These are phyloP conservation scores for Lentinus polychrous DNA, from an alignment of 1,284 basidiomycete species.

Conservation along the genomic window DNA sequence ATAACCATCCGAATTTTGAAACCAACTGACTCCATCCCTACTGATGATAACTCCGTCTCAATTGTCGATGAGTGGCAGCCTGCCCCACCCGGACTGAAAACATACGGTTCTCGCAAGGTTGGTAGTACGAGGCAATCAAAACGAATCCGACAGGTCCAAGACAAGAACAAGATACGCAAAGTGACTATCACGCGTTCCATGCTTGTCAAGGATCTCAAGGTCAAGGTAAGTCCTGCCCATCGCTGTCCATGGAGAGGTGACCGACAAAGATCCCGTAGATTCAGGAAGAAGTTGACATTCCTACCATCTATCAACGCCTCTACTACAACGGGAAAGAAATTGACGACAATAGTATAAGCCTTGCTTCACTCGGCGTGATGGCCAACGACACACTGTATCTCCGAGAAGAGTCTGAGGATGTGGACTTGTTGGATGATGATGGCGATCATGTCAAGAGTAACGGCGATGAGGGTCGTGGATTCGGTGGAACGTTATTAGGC, in stretches of 20 bases:
- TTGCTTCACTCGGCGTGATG: slow-evolving; percentile 52
- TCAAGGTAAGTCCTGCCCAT: slow-evolving; percentile 41
- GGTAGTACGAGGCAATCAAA: slow-evolving; percentile 48
- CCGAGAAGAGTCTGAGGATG: slow-evolving; percentile 52
- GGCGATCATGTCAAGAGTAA: slow-evolving; percentile 39
- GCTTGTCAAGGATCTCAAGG: slow-evolving; percentile 71
- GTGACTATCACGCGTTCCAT: slow-evolving; percentile 56
- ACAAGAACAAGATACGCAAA: slow-evolving; percentile 40
- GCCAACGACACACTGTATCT: slow-evolving; percentile 64
- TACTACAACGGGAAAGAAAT: slow-evolving; percentile 59
- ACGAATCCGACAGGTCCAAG: slow-evolving; percentile 51
- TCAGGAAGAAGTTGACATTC: slow-evolving; percentile 52
- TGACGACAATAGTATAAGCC: slow-evolving; percentile 52
- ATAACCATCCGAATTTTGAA: slow-evolving; percentile 27
- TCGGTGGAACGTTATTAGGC: slow-evolving; percentile 65
- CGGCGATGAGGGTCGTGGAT: slow-evolving; percentile 60
- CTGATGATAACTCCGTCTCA: slow-evolving; percentile 19
- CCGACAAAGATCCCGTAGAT: slow-evolving; percentile 30
- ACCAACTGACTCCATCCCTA: slow-evolving; percentile 24
- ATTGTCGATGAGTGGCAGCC: slow-evolving; percentile 7
- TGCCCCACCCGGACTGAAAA: slow-evolving; percentile 15
- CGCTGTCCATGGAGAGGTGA: not conserved
- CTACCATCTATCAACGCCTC: slow-evolving; percentile 68
- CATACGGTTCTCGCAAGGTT: slow-evolving; percentile 25
- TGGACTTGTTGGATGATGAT: slow-evolving; percentile 42